Evolutionary conservation across 2,329 filamentous ascomycete genomes (phyloP), one percentile per base, ranked within the genome.

Genomic region (Clarireedia monteithiana): DNA sequence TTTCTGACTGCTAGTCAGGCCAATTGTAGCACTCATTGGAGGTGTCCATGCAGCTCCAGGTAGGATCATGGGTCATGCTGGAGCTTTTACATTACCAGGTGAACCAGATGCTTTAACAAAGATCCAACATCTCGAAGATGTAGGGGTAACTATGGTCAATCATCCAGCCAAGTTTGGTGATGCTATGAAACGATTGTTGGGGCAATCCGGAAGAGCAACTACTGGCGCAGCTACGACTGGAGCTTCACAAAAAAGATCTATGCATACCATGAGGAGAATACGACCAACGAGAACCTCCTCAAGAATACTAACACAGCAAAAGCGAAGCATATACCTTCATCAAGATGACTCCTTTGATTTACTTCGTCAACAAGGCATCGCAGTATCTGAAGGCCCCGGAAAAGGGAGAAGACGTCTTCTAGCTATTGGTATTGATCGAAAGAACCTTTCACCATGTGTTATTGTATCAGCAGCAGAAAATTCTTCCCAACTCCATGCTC

Each of bases 11-110:
- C 30, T 34, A 34, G 10, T 15, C 57, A 86, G 83, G 63, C 88
- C 88, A 0, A 88, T 91, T 46, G 83, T 86, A 65, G 88, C 84
- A 48, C 74, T 90, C 5, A 76, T 91, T 27, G 86, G 81, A 30
- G 88, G 88, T 4, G 72, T 84, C 48, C 72, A 81, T 59, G 84
- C 84, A n/a, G 77, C 79, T 5, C 73, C 75, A 15, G 83, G 83
- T 14, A 78, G 80, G 23, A 78, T 89, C 45, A 91, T 91, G 86
- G 88, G 88, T 9, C 88, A 92, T 68, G 86, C 88, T 9, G 88
- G 88, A 45, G 88, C 88, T 14, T 89, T 88, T 75, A 75, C 77
- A 53, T 77, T 83, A 1, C 77, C 82, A 6, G 85, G 84, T 20
- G 86, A 91, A 66, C 79, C 83, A 3, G 77, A 77, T 58, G 81